A percentile compares a stretch with the other conserved stretches of the same genome.
Conservation (phyloP, 208 protist species). For the Entamoeba invadens region DNA sequence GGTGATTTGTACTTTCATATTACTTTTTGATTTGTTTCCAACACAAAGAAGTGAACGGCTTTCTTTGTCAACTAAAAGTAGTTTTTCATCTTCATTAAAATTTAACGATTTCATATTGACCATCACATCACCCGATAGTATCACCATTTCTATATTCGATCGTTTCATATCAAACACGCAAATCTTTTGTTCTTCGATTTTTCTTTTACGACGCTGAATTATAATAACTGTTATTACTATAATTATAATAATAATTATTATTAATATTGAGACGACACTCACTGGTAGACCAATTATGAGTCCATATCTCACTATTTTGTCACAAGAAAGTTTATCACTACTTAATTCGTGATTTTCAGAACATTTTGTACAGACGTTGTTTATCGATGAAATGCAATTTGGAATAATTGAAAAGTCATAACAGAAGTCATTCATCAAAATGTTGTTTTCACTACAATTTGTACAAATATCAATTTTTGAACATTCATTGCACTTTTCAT, state of each 20-base stretch:
- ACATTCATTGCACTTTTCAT: background rate
- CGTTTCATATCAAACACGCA: background rate
- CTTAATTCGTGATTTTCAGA: background rate
- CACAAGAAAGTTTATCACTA: background rate
- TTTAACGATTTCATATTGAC: background rate
- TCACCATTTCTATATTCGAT: too few species aligned
- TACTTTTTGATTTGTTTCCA: background rate
- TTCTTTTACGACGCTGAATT: background rate
- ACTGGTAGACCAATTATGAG: background rate
- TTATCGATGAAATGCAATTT: background rate
- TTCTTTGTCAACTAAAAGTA: background rate
- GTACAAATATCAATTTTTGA: background rate
- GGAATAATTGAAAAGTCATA: background rate
- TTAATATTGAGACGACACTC: background rate
- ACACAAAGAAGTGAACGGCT: background rate
- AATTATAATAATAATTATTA: background rate
- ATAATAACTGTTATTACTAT: background rate
- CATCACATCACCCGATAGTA: too few species aligned
- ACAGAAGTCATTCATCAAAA: background rate
- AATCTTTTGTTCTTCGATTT: background rate
- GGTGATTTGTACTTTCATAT: background rate
- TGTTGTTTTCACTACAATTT: background rate
- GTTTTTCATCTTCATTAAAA: background rate
- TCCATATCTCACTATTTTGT: background rate
- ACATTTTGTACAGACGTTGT: background rate